phyloP scores from a whole-genome alignment of 1,284 basidiomycete genomes.

The Vanrija pseudolonga region DNA sequence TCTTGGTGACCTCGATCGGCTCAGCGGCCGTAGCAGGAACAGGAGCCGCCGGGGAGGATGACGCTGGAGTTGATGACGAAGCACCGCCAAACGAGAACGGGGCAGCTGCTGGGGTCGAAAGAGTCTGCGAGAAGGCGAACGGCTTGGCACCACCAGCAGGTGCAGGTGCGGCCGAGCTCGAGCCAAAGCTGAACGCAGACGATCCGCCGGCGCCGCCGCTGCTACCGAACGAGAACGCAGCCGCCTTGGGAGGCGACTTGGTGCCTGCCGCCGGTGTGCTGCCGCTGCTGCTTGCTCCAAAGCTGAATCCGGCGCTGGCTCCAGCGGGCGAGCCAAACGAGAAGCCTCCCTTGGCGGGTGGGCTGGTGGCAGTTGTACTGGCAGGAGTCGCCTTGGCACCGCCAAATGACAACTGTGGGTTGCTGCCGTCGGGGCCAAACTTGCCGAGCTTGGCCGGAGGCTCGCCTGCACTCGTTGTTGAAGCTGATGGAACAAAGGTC shows the following conservation, averaged over 20 bases:
- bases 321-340: constrained; percentile 16
- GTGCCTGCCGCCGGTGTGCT: not conserved
- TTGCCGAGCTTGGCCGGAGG: constrained; percentile 38
- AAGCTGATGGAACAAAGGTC: constrained; percentile 29
- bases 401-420: constrained; percentile 36
- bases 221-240: constrained; percentile 5
- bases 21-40: constrained; percentile 1
- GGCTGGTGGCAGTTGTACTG: constrained; percentile 9
- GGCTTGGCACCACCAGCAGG: constrained; percentile 17
- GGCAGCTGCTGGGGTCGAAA: constrained; percentile 4
- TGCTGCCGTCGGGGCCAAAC: constrained; percentile 38
- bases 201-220: not conserved
- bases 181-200: constrained; percentile 7
- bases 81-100: constrained; percentile 13
- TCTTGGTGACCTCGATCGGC: constrained; percentile 27
- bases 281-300: constrained; percentile 4
- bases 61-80: not conserved
- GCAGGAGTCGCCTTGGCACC: constrained; percentile 22
- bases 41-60: constrained; percentile 14
- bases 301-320: constrained; percentile 5
- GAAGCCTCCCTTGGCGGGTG: constrained; percentile 13
- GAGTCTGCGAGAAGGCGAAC: constrained; percentile 13
- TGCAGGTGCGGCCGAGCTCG: constrained; percentile 1
- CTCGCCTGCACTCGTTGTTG: constrained; percentile 11
- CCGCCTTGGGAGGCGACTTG: not conserved